These are phyloP conservation scores for Thuidium tamariscinum DNA, from an alignment of 225 moss, liverwort and hornwort species.

Conservation along the genomic window DNA sequence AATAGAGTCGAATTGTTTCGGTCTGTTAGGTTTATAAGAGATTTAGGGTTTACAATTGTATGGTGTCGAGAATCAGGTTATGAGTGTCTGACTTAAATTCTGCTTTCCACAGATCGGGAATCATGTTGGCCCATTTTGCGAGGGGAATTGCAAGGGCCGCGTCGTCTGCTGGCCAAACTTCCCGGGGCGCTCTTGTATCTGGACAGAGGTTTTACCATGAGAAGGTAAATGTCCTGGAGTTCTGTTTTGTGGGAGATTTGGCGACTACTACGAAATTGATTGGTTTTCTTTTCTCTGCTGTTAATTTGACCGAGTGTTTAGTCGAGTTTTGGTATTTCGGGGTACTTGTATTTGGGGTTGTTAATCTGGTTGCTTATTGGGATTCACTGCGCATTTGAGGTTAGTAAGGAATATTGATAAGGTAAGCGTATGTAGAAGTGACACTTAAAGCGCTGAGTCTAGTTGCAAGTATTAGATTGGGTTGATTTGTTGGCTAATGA, in stretches of 20 bases:
- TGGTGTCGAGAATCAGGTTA: not conserved
- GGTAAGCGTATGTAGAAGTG: not conserved
- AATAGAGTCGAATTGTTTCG: not conserved
- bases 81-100: not conserved
- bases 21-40: not conserved
- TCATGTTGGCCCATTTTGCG: conserved; percentile 31
- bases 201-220: conserved; percentile 71
- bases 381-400: not conserved
- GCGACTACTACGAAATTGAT: not conserved
- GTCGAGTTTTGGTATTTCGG: not conserved
- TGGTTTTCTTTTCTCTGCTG: not conserved
- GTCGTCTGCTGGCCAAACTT: conserved; percentile 1
- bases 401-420: not conserved
- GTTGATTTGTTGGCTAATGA: not conserved
- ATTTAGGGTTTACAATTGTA: not conserved
- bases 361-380: not conserved
- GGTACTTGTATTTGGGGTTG: not conserved
- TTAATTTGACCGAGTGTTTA: not conserved
- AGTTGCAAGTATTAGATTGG: not conserved
- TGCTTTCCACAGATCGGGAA: conserved; percentile 6
- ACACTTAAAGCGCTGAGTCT: not conserved
- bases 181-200: conserved; percentile 6
- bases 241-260: not conserved
- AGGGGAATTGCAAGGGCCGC: conserved; percentile 19
- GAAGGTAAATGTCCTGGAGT: conserved; percentile 32